These are phyloP conservation scores for cucumber (Cucumis sativus) DNA, from an alignment of 306 rosid species.

Conservation along the genomic window DNA sequence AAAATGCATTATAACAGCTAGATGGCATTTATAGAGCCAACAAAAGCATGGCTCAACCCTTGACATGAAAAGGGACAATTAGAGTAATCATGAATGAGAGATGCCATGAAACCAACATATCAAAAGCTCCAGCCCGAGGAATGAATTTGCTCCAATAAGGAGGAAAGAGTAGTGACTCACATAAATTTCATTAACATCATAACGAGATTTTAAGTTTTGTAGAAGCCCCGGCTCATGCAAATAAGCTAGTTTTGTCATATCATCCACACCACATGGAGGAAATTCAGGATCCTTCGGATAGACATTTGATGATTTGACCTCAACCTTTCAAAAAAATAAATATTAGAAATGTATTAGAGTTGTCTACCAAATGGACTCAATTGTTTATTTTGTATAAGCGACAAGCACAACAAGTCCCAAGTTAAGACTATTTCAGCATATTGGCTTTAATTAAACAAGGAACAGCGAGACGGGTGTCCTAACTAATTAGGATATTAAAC, in stretches of 20 bases:
- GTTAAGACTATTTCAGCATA: background rate
- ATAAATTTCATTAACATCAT: conserved; percentile 59
- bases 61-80: background rate
- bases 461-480: background rate
- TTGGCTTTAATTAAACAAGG: background rate
- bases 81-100: background rate
- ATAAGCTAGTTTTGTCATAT: conserved; percentile 94
- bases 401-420: background rate
- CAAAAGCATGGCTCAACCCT: background rate
- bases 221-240: conserved; percentile 94
- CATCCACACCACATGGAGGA: conserved; percentile 77
- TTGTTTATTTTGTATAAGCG: background rate
- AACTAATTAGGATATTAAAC: background rate
- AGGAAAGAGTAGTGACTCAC: conserved; percentile 31
- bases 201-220: conserved; percentile 60
- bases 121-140: background rate
- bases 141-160: background rate
- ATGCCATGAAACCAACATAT: background rate
- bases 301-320: conserved; percentile 37
- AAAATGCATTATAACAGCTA: background rate
- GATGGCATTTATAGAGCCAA: background rate
- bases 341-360: background rate
- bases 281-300: conserved; percentile 92
- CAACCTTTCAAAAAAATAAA: conserved; percentile 29
- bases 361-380: background rate